These are phyloP conservation scores for Aspergillus campestris DNA, from an alignment of 495 filamentous ascomycete species.

Conservation along the genomic window DNA sequence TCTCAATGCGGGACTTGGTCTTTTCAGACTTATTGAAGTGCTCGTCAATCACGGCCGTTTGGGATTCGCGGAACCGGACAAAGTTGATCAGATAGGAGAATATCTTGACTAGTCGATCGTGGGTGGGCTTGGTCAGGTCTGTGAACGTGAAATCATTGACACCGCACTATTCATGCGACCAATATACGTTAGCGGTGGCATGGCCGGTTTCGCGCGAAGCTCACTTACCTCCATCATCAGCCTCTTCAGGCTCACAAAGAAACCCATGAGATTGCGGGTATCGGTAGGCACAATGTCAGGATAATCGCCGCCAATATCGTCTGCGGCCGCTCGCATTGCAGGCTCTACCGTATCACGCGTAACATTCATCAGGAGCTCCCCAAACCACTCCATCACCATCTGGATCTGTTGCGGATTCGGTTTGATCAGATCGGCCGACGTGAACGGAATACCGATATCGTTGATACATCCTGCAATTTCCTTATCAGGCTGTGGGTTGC, in stretches of 20 bases:
- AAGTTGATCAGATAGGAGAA: conserved; percentile 98
- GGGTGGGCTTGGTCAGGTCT: conserved; percentile 82
- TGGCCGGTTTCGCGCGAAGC: too few relatives aligned
- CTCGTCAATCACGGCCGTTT: conserved; percentile 75
- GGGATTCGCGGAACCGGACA: conserved; percentile 88
- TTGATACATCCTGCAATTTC: conserved; percentile 96
- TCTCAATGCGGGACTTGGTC: conserved; percentile 77
- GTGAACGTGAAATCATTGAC: conserved; percentile 89
- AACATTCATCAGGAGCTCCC: conserved; percentile 83
- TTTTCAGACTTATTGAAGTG: conserved; percentile 85
- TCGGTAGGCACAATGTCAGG: conserved; percentile 77
- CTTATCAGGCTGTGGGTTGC: conserved; percentile 51
- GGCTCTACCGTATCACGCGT: conserved; percentile 88
- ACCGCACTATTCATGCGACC: conserved; percentile 48
- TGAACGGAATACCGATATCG: conserved; percentile 88
- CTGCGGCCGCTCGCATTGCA: conserved; percentile 81
- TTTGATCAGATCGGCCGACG: conserved; percentile 81
- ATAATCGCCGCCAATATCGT: conserved; percentile 74
- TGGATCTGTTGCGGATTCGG: conserved; percentile 90
- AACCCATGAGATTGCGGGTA: conserved; percentile 85
- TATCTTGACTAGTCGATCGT: conserved; percentile 78
- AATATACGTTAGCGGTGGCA: too few relatives aligned
- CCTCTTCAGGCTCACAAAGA: conserved; percentile 69
- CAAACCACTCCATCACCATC: conserved; percentile 96
- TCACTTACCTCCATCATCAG: conserved; percentile 60